Evolutionary conservation across 140 eudicot genomes (phyloP).

Genomic region (Stevia rebaudiana): DNA sequence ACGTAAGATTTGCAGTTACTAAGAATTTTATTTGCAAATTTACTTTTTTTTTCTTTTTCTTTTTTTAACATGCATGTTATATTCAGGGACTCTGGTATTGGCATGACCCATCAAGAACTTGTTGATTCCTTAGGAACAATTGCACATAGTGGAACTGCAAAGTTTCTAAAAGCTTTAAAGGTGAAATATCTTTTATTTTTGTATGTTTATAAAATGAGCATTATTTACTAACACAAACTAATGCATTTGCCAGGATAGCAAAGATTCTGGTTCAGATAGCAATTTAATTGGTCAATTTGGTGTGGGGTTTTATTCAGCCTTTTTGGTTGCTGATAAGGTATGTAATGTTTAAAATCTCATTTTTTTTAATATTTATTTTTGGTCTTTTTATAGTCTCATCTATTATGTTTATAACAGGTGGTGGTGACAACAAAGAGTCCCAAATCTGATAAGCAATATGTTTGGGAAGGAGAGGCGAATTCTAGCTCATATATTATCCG

Average conservation of each 20-base stretch:
- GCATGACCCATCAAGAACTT: slow-evolving; percentile 90
- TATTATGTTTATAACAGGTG: slow-evolving; percentile 39
- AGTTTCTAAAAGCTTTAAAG: slow-evolving; percentile 85
- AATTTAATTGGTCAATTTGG: slow-evolving; percentile 97
- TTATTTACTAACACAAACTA: slow-evolving; percentile 3
- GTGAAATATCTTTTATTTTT: slow-evolving; percentile 15
- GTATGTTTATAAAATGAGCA: neutral
- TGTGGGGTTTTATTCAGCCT: slow-evolving; percentile 92
- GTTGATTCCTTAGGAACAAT: slow-evolving; percentile 93
- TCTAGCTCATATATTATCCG: slow-evolving; percentile 76
- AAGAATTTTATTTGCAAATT: neutral
- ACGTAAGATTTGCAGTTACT: slow-evolving; percentile 43
- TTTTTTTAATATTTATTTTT: neutral
- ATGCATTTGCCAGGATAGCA: slow-evolving; percentile 62
- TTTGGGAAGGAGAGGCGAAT: slow-evolving; percentile 96
- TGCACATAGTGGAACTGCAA: slow-evolving; percentile 96
- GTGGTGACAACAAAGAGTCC: slow-evolving; percentile 89
- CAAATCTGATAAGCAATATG: slow-evolving; percentile 78
- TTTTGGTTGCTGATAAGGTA: slow-evolving; percentile 80
- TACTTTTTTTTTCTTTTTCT: neutral
- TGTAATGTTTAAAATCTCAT: neutral
- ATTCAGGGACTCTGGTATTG: slow-evolving; percentile 84
- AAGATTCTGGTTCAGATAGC: slow-evolving; percentile 87
- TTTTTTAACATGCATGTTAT: neutral
- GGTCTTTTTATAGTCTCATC: slow-evolving; percentile 1